A percentile compares a stretch with the other conserved stretches of the same genome.
Evolutionary conservation across 768 basidiomycete genomes (phyloP).

Genomic region (Macrolepiota dolichaula): DNA sequence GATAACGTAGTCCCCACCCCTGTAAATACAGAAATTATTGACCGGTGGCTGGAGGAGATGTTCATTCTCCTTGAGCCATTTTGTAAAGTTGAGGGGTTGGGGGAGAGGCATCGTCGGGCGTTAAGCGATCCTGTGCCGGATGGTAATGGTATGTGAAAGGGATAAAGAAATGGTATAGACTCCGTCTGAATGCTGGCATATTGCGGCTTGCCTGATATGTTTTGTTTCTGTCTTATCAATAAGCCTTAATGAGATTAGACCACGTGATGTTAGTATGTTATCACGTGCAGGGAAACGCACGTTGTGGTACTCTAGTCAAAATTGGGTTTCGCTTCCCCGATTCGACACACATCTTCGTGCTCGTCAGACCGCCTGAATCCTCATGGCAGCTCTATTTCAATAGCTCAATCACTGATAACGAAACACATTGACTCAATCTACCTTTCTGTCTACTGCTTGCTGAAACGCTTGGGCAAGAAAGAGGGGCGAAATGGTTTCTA

Average conservation of each 20-base stretch:
- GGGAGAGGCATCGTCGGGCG: conserved; percentile 57
- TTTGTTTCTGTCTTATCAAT: neutral
- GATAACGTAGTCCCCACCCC: conserved; percentile 83
- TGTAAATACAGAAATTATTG: conserved; percentile 85
- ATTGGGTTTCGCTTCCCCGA: conserved; percentile 2
- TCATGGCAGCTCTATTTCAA: conserved; percentile 9
- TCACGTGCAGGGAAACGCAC: conserved; percentile 9
- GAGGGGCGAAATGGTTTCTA: conserved; percentile 28
- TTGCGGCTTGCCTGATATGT: neutral
- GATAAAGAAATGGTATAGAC: neutral
- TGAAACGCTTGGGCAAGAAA: neutral
- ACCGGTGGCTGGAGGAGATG: conserved; percentile 87
- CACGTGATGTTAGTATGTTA: neutral
- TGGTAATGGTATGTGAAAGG: neutral
- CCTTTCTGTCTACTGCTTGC: neutral
- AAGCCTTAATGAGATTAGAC: neutral
- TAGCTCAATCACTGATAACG: neutral
- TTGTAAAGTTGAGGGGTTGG: conserved; percentile 84
- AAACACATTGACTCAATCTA: neutral
- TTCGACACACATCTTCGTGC: neutral
- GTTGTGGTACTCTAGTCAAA: conserved; percentile 5
- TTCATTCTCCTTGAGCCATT: conserved; percentile 82
- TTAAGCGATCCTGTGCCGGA: neutral
- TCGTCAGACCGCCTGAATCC: conserved; percentile 1
- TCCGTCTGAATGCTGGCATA: neutral